Percentiles rank a stretch among this genome's conserved stretches.
phyloP scores from a whole-genome alignment of 495 filamentous ascomycete species.

The Trichoderma orchidacearum region DNA sequence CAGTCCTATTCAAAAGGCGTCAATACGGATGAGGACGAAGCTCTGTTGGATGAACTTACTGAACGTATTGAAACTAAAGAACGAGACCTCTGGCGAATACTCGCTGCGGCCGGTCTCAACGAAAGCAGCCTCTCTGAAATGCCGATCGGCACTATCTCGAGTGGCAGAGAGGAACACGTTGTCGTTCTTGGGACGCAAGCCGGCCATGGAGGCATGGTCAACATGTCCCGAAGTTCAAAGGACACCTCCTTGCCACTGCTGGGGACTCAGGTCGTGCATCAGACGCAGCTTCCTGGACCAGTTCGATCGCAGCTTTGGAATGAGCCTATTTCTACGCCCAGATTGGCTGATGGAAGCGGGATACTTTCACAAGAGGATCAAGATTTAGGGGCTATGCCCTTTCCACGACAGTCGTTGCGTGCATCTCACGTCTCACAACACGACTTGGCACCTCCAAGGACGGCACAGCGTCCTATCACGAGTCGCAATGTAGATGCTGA shows the following conservation, averaged over 20 bases:
- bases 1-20: constrained; percentile 22
- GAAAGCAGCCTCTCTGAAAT: constrained; percentile 19
- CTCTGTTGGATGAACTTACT: constrained; percentile 18
- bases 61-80: constrained; percentile 15
- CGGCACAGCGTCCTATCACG: not conserved
- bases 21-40: constrained; percentile 25
- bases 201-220: not conserved
- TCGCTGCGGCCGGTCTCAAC: constrained; percentile 22
- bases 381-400: not conserved
- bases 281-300: constrained; percentile 27
- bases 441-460: not conserved
- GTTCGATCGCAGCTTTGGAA: not conserved
- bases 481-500: not conserved
- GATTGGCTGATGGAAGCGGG: not conserved
- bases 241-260: not conserved
- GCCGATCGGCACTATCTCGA: constrained; percentile 8
- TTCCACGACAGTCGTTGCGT: not conserved
- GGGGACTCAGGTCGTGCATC: constrained; percentile 29
- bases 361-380: not conserved
- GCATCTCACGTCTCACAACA: not conserved
- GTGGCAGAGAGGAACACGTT: not conserved
- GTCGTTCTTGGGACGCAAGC: constrained; percentile 13
- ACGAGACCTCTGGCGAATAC: constrained; percentile 10
- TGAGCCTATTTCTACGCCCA: not conserved
- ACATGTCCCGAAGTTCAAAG: not conserved